A percentile compares a stretch with the other conserved stretches of the same genome.
phyloP scores from a whole-genome alignment of 352 stramenopile genomes.

The Globisporangium solare region DNA sequence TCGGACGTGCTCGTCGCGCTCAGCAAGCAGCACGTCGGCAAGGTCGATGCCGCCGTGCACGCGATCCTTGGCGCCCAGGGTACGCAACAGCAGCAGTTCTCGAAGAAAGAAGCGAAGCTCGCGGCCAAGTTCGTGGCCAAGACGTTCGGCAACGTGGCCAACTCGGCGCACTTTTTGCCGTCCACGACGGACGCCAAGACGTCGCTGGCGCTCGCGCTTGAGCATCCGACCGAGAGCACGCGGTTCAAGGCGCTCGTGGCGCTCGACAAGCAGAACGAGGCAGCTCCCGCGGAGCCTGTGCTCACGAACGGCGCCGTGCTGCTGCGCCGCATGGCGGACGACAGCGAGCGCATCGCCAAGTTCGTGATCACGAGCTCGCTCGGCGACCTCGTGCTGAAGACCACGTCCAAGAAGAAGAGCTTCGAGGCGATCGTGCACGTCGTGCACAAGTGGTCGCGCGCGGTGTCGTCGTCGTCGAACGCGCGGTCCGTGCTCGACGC shows the following conservation, averaged over 20 bases:
- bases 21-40: conserved; percentile 54
- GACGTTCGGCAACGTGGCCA: conserved; percentile 67
- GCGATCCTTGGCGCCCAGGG: conserved; percentile 22
- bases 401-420: conserved; percentile 46
- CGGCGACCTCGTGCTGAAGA: conserved; percentile 46
- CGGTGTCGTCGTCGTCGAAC: not conserved
- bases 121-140: conserved; percentile 56
- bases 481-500: conserved; percentile 29
- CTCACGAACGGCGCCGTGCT: conserved; percentile 53
- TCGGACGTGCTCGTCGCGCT: conserved; percentile 38
- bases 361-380: conserved; percentile 51
- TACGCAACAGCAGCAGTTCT: conserved; percentile 9
- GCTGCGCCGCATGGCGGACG: conserved; percentile 68
- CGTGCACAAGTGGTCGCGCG: conserved; percentile 46
- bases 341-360: conserved; percentile 64
- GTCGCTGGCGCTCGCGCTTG: conserved; percentile 68
- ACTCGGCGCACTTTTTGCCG: conserved; percentile 76
- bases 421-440: conserved; percentile 47
- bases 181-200: conserved; percentile 57
- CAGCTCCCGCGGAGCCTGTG: conserved; percentile 20
- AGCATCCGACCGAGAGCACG: conserved; percentile 71
- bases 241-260: conserved; percentile 70
- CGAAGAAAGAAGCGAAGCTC: conserved; percentile 47
- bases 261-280: conserved; percentile 52
- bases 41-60: conserved; percentile 43